A percentile compares a stretch with the other conserved stretches of the same genome.
These are phyloP conservation scores for Dinochytrium kinnereticum DNA, from an alignment of 371 early-diverging fungal genomes.

Conservation along the genomic window DNA sequence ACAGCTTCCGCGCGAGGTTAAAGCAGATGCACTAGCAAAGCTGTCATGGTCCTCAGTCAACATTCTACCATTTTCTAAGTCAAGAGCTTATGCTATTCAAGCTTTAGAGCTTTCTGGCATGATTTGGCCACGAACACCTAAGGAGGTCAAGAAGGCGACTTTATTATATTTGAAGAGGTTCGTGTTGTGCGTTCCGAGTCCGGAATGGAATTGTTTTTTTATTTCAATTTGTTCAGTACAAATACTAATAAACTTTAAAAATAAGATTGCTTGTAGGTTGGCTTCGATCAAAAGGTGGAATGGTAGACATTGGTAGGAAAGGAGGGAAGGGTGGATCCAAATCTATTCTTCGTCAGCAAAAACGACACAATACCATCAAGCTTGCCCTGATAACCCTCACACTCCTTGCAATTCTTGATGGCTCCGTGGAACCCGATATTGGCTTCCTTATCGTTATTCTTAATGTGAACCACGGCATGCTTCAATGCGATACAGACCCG, in stretches of 20 bases:
- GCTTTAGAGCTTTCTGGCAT: neutral
- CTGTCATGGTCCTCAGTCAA: neutral
- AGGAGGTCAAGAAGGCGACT: neutral
- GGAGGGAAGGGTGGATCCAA: too few relatives aligned
- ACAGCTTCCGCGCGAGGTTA: too few relatives aligned
- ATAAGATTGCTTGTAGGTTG: neutral
- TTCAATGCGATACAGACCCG: neutral
- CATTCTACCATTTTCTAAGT: neutral
- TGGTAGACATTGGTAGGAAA: neutral
- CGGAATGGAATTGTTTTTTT: too few relatives aligned
- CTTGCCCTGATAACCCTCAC: neutral
- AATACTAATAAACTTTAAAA: neutral
- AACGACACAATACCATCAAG: neutral
- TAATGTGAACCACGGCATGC: neutral
- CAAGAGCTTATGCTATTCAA: neutral
- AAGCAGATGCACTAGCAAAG: neutral
- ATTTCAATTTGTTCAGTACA: neutral
- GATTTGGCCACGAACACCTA: neutral
- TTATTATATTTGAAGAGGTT: neutral
- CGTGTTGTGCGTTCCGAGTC: neutral
- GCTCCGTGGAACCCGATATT: neutral
- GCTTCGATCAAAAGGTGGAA: neutral
- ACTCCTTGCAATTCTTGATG: neutral
- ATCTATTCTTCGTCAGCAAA: too few relatives aligned
- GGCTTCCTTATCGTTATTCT: neutral